phyloP scores from a whole-genome alignment of 2,329 filamentous ascomycete genomes.

The Sporothrix humicola region DNA sequence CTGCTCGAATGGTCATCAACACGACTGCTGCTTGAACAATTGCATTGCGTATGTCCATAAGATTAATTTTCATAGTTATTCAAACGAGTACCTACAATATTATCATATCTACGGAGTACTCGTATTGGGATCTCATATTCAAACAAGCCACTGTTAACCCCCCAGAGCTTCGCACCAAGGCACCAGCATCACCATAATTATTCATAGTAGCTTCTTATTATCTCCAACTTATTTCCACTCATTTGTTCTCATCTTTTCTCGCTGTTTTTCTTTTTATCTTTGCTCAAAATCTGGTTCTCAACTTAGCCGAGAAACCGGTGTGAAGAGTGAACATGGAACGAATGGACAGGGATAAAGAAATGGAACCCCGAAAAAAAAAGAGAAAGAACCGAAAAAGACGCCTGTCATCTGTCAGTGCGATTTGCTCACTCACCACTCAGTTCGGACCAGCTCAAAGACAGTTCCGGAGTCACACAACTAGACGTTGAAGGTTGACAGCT shows the following conservation, averaged over 20 bases:
- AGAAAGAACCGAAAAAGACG: not conserved
- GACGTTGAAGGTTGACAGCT: not conserved
- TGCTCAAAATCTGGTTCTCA: not conserved
- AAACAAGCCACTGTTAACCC: not conserved
- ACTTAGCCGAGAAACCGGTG: conserved; percentile 30
- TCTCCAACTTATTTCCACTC: not conserved
- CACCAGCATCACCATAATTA: not conserved
- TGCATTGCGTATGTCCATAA: not conserved
- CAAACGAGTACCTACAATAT: not conserved
- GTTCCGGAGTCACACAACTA: conserved; percentile 16
- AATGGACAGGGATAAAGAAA: not conserved
- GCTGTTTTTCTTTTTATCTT: not conserved
- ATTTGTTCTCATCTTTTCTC: not conserved
- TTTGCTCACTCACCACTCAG: not conserved
- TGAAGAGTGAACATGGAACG: not conserved
- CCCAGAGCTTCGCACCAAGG: not conserved
- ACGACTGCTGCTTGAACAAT: not conserved
- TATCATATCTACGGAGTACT: too few species aligned
- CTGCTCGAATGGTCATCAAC: not conserved
- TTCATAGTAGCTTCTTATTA: not conserved
- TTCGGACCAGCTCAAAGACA: conserved; percentile 25
- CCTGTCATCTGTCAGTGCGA: not conserved
- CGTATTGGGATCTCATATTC: not conserved
- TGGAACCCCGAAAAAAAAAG: not conserved
- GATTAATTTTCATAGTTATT: not conserved